Base-by-base conservation (phyloP, 345 rosid species). In the Linum tenue region DNA sequence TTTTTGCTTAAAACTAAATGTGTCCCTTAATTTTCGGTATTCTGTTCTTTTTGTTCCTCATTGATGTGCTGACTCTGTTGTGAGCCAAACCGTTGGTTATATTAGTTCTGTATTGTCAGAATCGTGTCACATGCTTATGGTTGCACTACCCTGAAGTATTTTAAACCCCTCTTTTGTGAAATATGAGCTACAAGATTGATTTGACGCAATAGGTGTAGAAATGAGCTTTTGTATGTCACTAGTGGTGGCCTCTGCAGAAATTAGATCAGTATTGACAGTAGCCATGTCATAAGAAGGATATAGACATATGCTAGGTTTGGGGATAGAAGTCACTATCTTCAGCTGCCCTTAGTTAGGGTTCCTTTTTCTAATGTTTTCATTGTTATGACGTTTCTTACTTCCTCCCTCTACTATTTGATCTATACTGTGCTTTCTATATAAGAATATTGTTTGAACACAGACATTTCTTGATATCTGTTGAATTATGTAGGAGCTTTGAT, bases 401-500 rank as follows among this genome's bases (percentile, higher is more conserved):
- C 9, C 53, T 48, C 7, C 53, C 8, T 11, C 53, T 48, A 1
- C 53, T 3, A 8, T 15, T 2, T 48, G 53, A 7, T 44, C 53
- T 48, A 0, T 2, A 48, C 12, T 48, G 22, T 38, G 15, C 5
- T 2, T 4, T 9, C 35, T 5, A 5, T 65, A 43, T 48, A n/a
- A 36, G 57, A 50, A 39, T 65, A 22, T 56, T 56, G 9, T 16
- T 43, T 42, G 44, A 37, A 58, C 37, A 17, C 8, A 7, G 9
- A 35, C 31, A 7, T 4, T 2, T 37, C n/a, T 17, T 57, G 62
- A n/a, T 39, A 51, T 14, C 69, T 55, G n/a, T 61, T 66, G 39
- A 64, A 37, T 22, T 58, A 35, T 78, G 63, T 40, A 92, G 98
- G 97, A 56, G 96, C 96, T 67, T 44, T 86, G 7, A 7, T 83